phyloP scores from a whole-genome alignment of 1,139 yeast genomes.

The Blastobotrys buckinghamii region DNA sequence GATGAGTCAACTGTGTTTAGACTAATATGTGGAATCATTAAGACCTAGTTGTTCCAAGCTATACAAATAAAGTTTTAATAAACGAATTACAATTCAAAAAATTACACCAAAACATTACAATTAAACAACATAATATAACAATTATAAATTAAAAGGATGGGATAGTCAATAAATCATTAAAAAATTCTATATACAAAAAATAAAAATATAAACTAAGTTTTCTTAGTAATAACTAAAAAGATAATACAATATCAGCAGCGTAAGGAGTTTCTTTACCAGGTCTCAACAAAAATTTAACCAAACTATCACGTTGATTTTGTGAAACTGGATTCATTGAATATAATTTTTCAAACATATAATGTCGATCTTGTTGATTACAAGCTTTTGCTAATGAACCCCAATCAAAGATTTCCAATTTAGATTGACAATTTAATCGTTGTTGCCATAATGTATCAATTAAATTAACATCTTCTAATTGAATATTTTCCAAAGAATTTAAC shows the following conservation, averaged over 20 bases:
- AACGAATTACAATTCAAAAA: no score
- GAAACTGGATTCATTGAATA: not conserved
- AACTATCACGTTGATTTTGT: not conserved
- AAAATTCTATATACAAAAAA: no score
- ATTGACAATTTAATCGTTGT: slow-evolving; percentile 42
- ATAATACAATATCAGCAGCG: slow-evolving; percentile 10
- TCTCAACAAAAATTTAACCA: slow-evolving; percentile 6
- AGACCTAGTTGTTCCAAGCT: no score
- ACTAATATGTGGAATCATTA: no score
- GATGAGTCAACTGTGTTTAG: no score
- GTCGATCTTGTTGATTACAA: slow-evolving; percentile 26
- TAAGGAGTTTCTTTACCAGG: slow-evolving; percentile 6
- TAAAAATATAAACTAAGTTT: no score
- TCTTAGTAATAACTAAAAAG: no score
- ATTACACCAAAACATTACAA: no score
- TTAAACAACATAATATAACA: no score
- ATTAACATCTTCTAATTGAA: slow-evolving; percentile 49
- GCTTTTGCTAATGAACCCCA: slow-evolving; percentile 64
- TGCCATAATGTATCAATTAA: slow-evolving; percentile 55
- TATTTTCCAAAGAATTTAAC: slow-evolving; percentile 66
- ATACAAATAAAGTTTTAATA: no score
- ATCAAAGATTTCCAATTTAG: slow-evolving; percentile 64
- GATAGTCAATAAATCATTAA: no score
- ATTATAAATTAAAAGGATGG: no score
- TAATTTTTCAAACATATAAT: slow-evolving; percentile 15